Percentiles rank a stretch among this genome's conserved stretches.
These are phyloP conservation scores for Ogataea polymorpha DNA, from an alignment of 805 yeast genomes.

Conservation along the genomic window DNA sequence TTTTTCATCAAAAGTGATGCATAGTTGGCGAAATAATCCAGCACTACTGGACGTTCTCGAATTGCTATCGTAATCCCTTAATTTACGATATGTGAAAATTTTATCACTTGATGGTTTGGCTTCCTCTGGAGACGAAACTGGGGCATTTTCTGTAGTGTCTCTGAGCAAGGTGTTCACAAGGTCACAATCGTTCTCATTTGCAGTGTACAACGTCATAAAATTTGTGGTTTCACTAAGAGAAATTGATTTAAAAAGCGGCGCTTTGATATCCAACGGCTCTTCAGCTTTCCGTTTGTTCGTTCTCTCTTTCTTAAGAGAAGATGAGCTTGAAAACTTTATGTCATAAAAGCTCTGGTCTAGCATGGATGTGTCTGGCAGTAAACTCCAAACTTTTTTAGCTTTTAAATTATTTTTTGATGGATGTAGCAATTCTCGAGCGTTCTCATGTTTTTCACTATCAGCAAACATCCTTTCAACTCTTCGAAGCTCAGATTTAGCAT, in stretches of 20 bases:
- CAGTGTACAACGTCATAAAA: slow-evolving; percentile 70
- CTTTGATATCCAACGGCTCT: slow-evolving; percentile 38
- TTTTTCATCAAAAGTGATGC: slow-evolving; percentile 57
- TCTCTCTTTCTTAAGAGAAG: slow-evolving; percentile 42
- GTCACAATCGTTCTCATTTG: slow-evolving; percentile 31
- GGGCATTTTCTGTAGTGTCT: slow-evolving; percentile 47
- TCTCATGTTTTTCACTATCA: slow-evolving; percentile 18
- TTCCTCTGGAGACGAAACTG: slow-evolving; percentile 45
- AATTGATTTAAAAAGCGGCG: slow-evolving; percentile 73
- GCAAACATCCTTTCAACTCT: slow-evolving; percentile 80
- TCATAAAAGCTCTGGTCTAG: slow-evolving; percentile 73
- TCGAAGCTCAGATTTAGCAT: slow-evolving; percentile 60
- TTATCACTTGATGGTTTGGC: slow-evolving; percentile 35
- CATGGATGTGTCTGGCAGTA: slow-evolving; percentile 88
- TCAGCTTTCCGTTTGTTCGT: slow-evolving; percentile 23
- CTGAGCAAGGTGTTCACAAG: slow-evolving; percentile 43
- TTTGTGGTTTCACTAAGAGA: slow-evolving; percentile 60
- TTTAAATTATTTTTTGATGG: slow-evolving; percentile 72
- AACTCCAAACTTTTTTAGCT: slow-evolving; percentile 75
- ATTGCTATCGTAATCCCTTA: slow-evolving; percentile 79
- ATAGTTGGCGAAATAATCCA: slow-evolving; percentile 58
- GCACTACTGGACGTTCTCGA: slow-evolving; percentile 41
- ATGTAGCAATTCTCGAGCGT: slow-evolving; percentile 46
- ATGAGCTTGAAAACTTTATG: slow-evolving; percentile 60
- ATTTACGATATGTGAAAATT: slow-evolving; percentile 56